These are phyloP conservation scores for Capniomyces stellatus DNA, from an alignment of 371 early-diverging fungal species.

Conservation along the genomic window DNA sequence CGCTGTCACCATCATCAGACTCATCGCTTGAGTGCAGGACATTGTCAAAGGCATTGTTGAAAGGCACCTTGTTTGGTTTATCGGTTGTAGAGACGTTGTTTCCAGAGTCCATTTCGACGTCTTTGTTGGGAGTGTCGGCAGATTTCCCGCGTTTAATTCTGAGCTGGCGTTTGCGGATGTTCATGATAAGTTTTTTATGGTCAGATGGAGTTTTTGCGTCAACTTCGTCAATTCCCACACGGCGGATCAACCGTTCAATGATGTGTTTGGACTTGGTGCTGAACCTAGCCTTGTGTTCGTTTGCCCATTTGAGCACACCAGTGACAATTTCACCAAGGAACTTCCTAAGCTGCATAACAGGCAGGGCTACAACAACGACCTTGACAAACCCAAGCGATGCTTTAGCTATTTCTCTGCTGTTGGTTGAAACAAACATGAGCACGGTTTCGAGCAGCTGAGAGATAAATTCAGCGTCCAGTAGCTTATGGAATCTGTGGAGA, in stretches of 20 bases:
- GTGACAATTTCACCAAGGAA: conserved; percentile 42
- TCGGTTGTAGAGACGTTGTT: conserved; percentile 44
- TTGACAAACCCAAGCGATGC: conserved; percentile 85
- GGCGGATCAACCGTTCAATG: conserved; percentile 76
- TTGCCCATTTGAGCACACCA: conserved; percentile 59
- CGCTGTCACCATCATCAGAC: conserved; percentile 28
- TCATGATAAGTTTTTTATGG: conserved; percentile 70
- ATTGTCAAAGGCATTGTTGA: conserved; percentile 74
- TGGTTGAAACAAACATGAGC: conserved; percentile 52
- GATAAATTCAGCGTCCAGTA: conserved; percentile 11
- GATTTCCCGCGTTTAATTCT: conserved; percentile 49
- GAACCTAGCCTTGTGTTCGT: conserved; percentile 73
- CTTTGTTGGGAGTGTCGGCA: conserved; percentile 22
- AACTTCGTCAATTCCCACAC: conserved; percentile 60
- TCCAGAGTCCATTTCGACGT: conserved; percentile 10
- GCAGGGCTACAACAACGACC: conserved; percentile 67
- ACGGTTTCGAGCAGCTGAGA: conserved; percentile 40
- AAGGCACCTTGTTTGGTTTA: no score
- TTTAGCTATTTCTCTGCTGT: conserved; percentile 80
- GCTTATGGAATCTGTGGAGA: conserved; percentile 71
- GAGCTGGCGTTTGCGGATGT: conserved; percentile 82
- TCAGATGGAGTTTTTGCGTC: conserved; percentile 67
- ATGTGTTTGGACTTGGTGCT: conserved; percentile 80
- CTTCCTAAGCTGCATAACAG: conserved; percentile 38
- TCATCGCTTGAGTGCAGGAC: conserved; percentile 60